These are phyloP conservation scores for Austroboletus niveus DNA, from an alignment of 1,284 basidiomycete genomes.

Conservation along the genomic window DNA sequence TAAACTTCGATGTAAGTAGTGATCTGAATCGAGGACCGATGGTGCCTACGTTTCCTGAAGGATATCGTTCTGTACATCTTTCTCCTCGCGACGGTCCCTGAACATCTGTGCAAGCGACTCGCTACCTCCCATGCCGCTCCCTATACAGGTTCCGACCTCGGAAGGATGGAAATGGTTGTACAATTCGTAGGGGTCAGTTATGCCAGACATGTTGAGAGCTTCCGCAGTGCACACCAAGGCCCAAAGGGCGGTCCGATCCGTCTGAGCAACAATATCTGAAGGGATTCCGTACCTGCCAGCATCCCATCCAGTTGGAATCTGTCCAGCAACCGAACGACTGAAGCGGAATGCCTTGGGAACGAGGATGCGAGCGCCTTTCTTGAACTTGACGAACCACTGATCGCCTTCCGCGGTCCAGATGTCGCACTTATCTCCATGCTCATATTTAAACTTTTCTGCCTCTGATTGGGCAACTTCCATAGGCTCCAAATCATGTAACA, in stretches of 20 bases:
- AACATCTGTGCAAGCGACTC: conserved; percentile 93
- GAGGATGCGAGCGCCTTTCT: conserved; percentile 93
- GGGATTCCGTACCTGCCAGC: conserved; percentile 97
- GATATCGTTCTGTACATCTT: conserved; percentile 97
- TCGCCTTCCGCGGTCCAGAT: conserved; percentile 89
- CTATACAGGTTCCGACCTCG: conserved; percentile 89
- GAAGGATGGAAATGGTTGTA: conserved; percentile 97
- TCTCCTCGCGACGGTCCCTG: conserved; percentile 96
- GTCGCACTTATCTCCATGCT: conserved; percentile 96
- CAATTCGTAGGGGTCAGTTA: conserved; percentile 96
- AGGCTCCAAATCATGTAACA: conserved; percentile 95
- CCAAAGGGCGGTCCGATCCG: conserved; percentile 95
- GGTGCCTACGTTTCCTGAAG: conserved; percentile 88
- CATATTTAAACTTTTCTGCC: conserved; percentile 93
- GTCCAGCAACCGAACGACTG: conserved; percentile 92
- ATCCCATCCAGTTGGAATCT: conserved; percentile 96
- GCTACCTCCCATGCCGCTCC: conserved; percentile 97
- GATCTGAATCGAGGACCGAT: conserved; percentile 3
- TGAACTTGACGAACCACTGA: conserved; percentile 97
- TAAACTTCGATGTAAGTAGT: conserved; percentile 32
- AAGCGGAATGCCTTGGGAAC: conserved; percentile 97
- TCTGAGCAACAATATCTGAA: conserved; percentile 94
- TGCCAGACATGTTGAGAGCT: conserved; percentile 94
- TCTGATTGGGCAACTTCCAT: conserved; percentile 91
- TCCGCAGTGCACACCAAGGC: conserved; percentile 94